These are phyloP conservation scores for Saccharomycopsis sp. DNA, from an alignment of 805 yeast species.

Conservation along the genomic window DNA sequence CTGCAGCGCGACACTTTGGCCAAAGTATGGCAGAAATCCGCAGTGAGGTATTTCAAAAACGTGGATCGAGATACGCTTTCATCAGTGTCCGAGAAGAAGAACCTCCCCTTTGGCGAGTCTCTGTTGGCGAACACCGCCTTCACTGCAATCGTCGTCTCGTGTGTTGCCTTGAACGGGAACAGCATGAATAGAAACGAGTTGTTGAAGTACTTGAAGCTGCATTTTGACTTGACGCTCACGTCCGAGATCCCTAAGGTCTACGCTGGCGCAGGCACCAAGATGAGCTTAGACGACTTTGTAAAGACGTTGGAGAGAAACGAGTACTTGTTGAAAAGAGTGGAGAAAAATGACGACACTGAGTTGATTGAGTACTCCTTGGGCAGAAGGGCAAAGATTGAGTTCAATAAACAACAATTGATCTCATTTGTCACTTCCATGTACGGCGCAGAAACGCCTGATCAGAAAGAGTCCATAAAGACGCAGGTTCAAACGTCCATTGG, in stretches of 20 bases:
- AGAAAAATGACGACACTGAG: conserved; percentile 22
- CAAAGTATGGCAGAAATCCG: conserved; percentile 11
- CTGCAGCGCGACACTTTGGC: conserved; percentile 8
- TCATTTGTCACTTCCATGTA: conserved; percentile 23
- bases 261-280: conserved; percentile 15
- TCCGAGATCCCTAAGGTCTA: conserved; percentile 7
- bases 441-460: conserved; percentile 12
- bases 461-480: conserved; percentile 11
- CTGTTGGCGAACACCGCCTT: conserved; percentile 23
- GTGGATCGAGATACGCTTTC: conserved; percentile 6
- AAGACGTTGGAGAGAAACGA: conserved; percentile 24
- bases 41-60: conserved; percentile 7
- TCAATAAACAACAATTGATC: conserved; percentile 24
- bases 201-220: conserved; percentile 31
- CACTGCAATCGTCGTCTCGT: conserved; percentile 21
- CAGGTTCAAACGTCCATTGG: conserved; percentile 16
- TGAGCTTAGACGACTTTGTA: conserved; percentile 22
- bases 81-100: conserved; percentile 5
- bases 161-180: conserved; percentile 24
- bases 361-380: conserved; percentile 27
- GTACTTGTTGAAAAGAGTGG: conserved; percentile 23
- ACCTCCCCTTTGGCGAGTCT: conserved; percentile 19
- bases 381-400: conserved; percentile 25
- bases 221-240: conserved; percentile 25
- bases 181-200: conserved; percentile 35